These are phyloP conservation scores for Conringia planisiliqua DNA, from an alignment of 345 rosid genomes.

Conservation along the genomic window DNA sequence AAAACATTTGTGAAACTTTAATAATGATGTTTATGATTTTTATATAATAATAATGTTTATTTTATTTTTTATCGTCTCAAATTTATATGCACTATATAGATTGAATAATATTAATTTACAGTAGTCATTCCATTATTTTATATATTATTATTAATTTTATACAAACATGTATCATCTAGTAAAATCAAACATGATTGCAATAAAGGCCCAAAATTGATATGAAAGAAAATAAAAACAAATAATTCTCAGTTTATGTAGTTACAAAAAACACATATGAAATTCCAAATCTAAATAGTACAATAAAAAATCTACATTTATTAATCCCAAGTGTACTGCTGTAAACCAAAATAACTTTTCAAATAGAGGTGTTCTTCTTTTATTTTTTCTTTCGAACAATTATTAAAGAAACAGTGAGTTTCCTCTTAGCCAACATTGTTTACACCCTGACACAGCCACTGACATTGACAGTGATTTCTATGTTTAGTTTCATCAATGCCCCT, in stretches of 20 bases:
- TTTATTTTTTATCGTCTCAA: background rate
- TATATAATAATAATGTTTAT: too few species aligned
- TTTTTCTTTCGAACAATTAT: constrained; percentile 7
- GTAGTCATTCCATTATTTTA: background rate
- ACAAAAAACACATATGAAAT: background rate
- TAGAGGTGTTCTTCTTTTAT: background rate
- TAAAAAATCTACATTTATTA: background rate
- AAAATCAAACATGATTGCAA: background rate
- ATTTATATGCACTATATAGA: too few species aligned
- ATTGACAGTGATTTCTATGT: constrained; percentile 28
- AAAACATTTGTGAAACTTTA: background rate
- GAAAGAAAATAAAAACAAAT: background rate
- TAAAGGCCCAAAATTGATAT: background rate
- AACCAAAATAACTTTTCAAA: background rate
- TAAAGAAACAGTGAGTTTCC: constrained; percentile 36
- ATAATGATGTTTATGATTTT: background rate
- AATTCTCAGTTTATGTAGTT: background rate
- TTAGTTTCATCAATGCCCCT: constrained; percentile 11
- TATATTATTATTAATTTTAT: background rate
- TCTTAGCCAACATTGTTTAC: constrained; percentile 32
- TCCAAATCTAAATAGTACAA: background rate
- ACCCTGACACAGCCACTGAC: constrained; percentile 31
- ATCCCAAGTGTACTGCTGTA: background rate
- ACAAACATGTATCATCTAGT: background rate
- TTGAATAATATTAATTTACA: background rate